These are phyloP conservation scores for Rubus parviflorus DNA, from an alignment of 306 rosid species.

Conservation along the genomic window DNA sequence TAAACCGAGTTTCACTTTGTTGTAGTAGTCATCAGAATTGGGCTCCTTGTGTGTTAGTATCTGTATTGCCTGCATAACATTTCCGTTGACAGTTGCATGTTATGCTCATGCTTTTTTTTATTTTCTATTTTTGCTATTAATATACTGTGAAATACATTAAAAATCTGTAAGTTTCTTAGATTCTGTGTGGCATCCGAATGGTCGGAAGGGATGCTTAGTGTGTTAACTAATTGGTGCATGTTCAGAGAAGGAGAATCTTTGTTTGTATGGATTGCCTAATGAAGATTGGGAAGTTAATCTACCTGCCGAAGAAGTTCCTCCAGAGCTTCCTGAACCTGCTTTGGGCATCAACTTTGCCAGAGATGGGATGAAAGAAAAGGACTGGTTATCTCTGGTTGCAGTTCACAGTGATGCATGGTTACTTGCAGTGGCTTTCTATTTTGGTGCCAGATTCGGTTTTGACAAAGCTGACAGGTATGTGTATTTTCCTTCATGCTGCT, in stretches of 20 bases:
- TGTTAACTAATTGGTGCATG: conserved; percentile 18
- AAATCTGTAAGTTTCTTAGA: background rate
- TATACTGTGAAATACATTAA: background rate
- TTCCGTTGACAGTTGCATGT: background rate
- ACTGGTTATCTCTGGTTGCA: conserved; percentile 49
- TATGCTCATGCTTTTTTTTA: background rate
- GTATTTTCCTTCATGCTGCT: background rate
- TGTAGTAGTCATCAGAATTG: background rate
- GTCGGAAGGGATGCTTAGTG: background rate
- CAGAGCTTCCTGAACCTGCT: conserved; percentile 63
- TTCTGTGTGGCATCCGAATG: background rate
- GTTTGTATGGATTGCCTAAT: conserved; percentile 54
- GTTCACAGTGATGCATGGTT: conserved; percentile 57
- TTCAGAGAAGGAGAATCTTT: conserved; percentile 59
- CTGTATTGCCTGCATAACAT: background rate
- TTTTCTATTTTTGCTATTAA: background rate
- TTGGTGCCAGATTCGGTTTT: conserved; percentile 55
- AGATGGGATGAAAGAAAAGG: conserved; percentile 60
- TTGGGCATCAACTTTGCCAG: conserved; percentile 67
- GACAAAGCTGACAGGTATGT: conserved; percentile 49
- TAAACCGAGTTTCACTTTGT: background rate
- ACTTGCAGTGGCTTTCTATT: conserved; percentile 48
- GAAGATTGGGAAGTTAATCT: conserved; percentile 58
- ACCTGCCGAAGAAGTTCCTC: conserved; percentile 64
- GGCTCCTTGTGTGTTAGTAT: background rate